Conservation (phyloP, 345 rosid genomes). For the Odontarrhena argentea region DNA sequence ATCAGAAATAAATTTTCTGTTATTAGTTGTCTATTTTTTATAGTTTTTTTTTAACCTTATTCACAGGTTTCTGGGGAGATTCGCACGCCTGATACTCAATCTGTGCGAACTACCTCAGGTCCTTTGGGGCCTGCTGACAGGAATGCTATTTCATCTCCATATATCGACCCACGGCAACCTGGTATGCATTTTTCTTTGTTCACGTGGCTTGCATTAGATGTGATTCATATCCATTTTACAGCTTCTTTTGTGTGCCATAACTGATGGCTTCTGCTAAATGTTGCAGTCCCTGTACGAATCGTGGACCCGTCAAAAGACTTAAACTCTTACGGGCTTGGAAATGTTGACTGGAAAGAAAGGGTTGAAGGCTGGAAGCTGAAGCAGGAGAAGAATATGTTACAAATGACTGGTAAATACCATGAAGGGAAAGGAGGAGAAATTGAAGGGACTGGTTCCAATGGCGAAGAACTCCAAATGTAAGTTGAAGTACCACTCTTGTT, state of each 20-base stretch:
- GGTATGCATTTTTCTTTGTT: conserved; percentile 50
- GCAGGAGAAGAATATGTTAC: conserved; percentile 88
- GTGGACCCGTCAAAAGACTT: conserved; percentile 98
- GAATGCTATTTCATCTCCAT: conserved; percentile 81
- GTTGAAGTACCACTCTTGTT: conserved; percentile 34
- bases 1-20: neutral
- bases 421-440: conserved; percentile 93
- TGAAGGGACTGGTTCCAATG: conserved; percentile 98
- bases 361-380: conserved; percentile 99
- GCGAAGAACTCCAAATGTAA: conserved; percentile 97
- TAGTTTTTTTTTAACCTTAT: conserved; percentile 12
- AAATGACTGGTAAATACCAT: conserved; percentile 69
- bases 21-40: conserved; percentile 21
- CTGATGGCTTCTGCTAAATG: conserved; percentile 29
- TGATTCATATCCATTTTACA: conserved; percentile 16
- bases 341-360: conserved; percentile 99
- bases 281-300: conserved; percentile 91
- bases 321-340: conserved; percentile 96
- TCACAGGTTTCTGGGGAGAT: conserved; percentile 95
- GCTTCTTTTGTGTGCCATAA: conserved; percentile 5
- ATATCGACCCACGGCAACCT: conserved; percentile 95
- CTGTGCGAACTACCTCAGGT: conserved; percentile 96
- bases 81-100: conserved; percentile 88
- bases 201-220: neutral
- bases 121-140: conserved; percentile 93